These are phyloP conservation scores for Rhizoctonia solani DNA, from an alignment of 1,284 basidiomycete genomes.

Conservation along the genomic window DNA sequence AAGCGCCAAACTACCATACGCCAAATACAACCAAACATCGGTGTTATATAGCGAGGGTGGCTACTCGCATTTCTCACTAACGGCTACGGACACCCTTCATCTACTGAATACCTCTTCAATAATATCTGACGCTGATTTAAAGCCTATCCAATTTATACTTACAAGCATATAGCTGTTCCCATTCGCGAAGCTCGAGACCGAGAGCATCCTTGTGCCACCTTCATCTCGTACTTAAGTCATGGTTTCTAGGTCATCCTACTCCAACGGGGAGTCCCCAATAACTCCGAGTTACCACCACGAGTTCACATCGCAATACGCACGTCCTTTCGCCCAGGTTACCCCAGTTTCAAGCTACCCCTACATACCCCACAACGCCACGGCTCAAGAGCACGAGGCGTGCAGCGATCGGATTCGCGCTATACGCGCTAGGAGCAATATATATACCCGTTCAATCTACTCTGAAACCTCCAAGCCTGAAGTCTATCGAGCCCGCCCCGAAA, in stretches of 20 bases:
- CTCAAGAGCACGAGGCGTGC: slow-evolving; percentile 13
- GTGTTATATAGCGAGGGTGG: not conserved
- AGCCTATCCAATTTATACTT: no score
- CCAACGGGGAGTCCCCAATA: no score
- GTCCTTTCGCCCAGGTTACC: not conserved
- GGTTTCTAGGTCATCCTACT: no score
- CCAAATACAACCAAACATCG: not conserved
- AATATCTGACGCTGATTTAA: no score
- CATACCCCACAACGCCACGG: slow-evolving; percentile 20
- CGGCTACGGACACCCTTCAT: no score
- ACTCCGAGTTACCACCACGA: not conserved
- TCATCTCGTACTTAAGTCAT: no score
- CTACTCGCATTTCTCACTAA: not conserved
- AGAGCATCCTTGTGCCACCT: no score
- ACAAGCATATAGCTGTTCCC: no score
- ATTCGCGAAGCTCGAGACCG: no score
- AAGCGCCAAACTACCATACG: not conserved
- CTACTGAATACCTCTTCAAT: no score
- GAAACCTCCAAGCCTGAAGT: not conserved
- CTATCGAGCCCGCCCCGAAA: not conserved
- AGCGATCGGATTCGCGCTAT: slow-evolving; percentile 6
- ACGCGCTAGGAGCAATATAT: not conserved
- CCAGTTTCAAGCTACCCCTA: slow-evolving; percentile 13
- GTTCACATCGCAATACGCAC: not conserved
- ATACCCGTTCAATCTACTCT: not conserved